phyloP scores from a whole-genome alignment of 2,329 filamentous ascomycete genomes.

The Pseudogymnoascus sp. region DNA sequence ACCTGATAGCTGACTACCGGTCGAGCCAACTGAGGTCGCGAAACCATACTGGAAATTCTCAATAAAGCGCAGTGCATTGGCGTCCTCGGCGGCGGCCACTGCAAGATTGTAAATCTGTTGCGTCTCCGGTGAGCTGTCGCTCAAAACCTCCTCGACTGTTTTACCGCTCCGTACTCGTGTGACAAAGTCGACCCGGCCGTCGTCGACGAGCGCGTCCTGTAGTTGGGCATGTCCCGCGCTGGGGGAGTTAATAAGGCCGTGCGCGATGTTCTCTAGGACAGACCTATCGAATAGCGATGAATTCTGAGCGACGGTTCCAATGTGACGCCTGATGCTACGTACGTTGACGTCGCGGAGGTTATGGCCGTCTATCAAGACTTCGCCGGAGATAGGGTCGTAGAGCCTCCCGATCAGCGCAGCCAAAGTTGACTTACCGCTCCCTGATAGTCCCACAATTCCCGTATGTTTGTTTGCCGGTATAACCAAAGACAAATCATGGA shows the following conservation, averaged over 20 bases:
- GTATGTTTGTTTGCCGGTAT: conserved; percentile 31
- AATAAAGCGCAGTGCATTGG: conserved; percentile 54
- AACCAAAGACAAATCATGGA: conserved; percentile 28
- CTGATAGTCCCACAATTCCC: conserved; percentile 39
- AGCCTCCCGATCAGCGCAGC: conserved; percentile 37
- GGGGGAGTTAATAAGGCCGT: conserved; percentile 38
- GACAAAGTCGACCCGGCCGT: conserved; percentile 40
- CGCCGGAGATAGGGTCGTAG: conserved; percentile 42
- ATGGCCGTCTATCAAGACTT: conserved; percentile 29
- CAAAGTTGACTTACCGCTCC: conserved; percentile 37
- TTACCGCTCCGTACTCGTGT: conserved; percentile 22
- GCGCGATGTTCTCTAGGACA: conserved; percentile 45
- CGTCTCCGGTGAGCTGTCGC: not conserved
- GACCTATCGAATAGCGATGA: conserved; percentile 33
- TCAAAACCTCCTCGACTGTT: conserved; percentile 4
- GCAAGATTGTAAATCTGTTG: conserved; percentile 8
- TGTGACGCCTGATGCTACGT: conserved; percentile 17
- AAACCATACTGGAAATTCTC: conserved; percentile 42
- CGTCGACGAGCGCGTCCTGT: conserved; percentile 30
- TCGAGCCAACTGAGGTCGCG: conserved; percentile 46
- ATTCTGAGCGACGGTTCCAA: conserved; percentile 15
- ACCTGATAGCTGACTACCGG: conserved; percentile 49
- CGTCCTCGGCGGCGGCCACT: conserved; percentile 41
- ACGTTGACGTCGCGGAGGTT: conserved; percentile 21
- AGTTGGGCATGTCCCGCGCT: conserved; percentile 37